Conservation (phyloP, 495 filamentous ascomycete species). For the Aspergillus olivimuriae region DNA sequence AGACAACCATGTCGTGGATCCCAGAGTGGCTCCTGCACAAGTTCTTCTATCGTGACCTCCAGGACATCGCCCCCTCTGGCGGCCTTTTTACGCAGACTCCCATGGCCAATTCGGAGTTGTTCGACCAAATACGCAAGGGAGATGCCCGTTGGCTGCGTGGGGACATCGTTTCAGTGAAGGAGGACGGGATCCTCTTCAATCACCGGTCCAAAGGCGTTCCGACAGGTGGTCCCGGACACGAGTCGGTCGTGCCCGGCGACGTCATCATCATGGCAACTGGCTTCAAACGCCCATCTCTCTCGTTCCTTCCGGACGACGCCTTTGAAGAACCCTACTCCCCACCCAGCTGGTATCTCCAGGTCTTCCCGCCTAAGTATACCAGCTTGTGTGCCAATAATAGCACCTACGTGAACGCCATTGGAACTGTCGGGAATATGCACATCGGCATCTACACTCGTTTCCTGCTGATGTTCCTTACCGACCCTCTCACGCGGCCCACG, state of each 20-base stretch:
- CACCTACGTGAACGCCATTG: constrained; percentile 78
- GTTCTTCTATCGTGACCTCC: constrained; percentile 82
- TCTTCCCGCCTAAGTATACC: constrained; percentile 59
- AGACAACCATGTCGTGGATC: constrained; percentile 69
- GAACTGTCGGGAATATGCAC: constrained; percentile 75
- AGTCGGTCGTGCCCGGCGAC: constrained; percentile 59
- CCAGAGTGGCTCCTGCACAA: constrained; percentile 67
- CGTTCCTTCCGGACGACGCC: constrained; percentile 63
- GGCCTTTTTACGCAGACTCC: constrained; percentile 75
- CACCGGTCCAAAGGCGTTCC: constrained; percentile 64
- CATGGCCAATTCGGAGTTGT: constrained; percentile 79
- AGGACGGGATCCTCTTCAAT: constrained; percentile 63
- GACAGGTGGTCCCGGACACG: constrained; percentile 61
- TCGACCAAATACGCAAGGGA: constrained; percentile 70
- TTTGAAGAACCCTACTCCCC: constrained; percentile 67
- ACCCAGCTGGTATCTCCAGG: constrained; percentile 83
- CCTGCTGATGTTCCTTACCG: constrained; percentile 77
- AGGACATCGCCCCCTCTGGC: constrained; percentile 62
- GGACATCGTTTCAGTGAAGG: constrained; percentile 61
- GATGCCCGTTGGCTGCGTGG: constrained; percentile 74
- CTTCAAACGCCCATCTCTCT: constrained; percentile 63
- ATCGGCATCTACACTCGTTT: constrained; percentile 85
- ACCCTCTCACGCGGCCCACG: constrained; percentile 65
- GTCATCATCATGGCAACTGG: constrained; percentile 82
- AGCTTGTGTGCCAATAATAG: constrained; percentile 74